Percentiles rank a stretch among this genome's conserved stretches.
phyloP scores from a whole-genome alignment of 106 monocot genomes.

The Dendrobium officinale region DNA sequence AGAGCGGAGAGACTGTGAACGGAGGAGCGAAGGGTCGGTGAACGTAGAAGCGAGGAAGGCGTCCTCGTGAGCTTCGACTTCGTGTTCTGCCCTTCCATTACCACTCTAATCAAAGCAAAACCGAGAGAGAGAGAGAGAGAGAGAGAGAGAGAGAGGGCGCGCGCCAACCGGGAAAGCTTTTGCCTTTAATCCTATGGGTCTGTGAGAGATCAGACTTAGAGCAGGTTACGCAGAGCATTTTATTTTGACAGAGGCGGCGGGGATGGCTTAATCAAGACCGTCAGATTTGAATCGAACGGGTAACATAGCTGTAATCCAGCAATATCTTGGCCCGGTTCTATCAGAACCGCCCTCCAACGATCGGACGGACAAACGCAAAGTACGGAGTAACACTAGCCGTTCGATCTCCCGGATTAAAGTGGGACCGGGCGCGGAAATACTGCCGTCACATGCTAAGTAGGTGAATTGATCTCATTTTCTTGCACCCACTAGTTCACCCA shows the following conservation, averaged over 20 bases:
- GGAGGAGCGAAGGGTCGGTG: constrained; percentile 56
- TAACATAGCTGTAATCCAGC: not conserved
- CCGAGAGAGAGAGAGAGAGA: not conserved
- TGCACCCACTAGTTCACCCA: too few species aligned
- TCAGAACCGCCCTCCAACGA: not conserved
- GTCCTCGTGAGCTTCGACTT: constrained; percentile 42
- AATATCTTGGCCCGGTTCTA: not conserved
- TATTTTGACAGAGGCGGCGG: not conserved
- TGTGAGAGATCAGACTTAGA: not conserved
- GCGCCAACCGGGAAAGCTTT: not conserved
- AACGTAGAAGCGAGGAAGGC: constrained; percentile 54
- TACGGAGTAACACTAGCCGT: too few species aligned
- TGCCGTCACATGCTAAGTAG: too few species aligned
- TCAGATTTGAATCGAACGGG: not conserved
- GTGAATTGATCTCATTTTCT: too few species aligned
- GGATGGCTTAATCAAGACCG: not conserved
- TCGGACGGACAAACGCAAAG: not conserved
- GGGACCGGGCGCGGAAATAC: too few species aligned
- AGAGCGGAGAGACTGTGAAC: constrained; percentile 26
- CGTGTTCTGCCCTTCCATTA: not conserved
- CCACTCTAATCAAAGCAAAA: not conserved
- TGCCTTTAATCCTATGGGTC: not conserved
- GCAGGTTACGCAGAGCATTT: not conserved
- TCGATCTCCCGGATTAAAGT: too few species aligned
- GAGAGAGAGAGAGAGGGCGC: not conserved